Conservation (phyloP, 2,329 filamentous ascomycete genomes). For the Hypomyces rosellus region DNA sequence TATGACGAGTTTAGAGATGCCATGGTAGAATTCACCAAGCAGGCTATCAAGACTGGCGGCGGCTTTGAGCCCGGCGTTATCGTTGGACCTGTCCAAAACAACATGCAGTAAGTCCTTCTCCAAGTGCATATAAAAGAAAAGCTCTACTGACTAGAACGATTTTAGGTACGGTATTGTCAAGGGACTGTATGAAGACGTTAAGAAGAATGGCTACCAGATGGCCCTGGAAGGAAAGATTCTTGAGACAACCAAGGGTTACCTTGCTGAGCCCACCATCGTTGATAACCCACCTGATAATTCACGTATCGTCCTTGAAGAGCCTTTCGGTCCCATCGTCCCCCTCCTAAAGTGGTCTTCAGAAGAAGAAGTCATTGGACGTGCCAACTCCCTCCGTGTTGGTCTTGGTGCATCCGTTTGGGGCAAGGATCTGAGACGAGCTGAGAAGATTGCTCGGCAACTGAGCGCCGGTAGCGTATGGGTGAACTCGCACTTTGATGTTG, state of each 20-base stretch:
- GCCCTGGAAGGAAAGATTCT: conserved; percentile 19
- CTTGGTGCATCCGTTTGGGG: conserved; percentile 53
- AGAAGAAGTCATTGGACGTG: conserved; percentile 25
- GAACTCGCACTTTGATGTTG: conserved; percentile 35
- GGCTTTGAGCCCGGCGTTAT: conserved; percentile 36
- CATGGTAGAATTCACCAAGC: conserved; percentile 39
- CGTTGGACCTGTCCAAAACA: conserved; percentile 52
- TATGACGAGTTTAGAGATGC: conserved; percentile 45
- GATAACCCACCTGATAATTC: conserved; percentile 21
- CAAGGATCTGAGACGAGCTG: conserved; percentile 40
- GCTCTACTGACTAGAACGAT: not conserved
- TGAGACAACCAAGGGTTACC: conserved; percentile 17
- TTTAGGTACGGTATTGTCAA: conserved; percentile 7
- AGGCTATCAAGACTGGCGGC: conserved; percentile 38
- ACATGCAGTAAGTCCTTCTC: conserved; percentile 43
- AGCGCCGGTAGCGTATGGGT: conserved; percentile 57
- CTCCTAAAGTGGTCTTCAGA: conserved; percentile 40
- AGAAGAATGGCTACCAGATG: conserved; percentile 24
- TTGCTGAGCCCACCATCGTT: conserved; percentile 25
- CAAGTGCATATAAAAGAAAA: no score
- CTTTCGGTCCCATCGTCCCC: conserved; percentile 58
- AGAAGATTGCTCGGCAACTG: conserved; percentile 43
- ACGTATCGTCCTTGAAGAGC: conserved; percentile 52
- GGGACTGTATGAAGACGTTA: conserved; percentile 30
- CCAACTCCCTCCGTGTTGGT: conserved; percentile 45